These are phyloP conservation scores for Arabidopsis suecica DNA, from an alignment of 345 rosid species.

Conservation along the genomic window DNA sequence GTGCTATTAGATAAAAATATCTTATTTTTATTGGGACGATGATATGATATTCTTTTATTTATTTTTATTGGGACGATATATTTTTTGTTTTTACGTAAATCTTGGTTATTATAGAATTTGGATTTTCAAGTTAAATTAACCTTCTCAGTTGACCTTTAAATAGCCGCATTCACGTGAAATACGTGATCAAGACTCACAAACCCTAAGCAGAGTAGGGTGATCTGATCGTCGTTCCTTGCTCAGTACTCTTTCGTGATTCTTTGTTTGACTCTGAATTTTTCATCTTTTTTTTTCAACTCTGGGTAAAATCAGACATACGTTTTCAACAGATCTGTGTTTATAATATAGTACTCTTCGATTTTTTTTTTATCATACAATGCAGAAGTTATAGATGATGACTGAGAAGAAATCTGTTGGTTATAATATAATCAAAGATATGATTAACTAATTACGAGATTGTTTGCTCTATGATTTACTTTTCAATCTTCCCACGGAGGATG, in stretches of 20 bases:
- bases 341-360: no score
- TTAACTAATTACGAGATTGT: conserved; percentile 16
- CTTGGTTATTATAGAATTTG: no score
- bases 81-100: no score
- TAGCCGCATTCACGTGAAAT: neutral
- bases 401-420: neutral
- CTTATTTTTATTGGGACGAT: no score
- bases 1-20: no score
- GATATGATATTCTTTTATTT: no score
- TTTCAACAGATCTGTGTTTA: no score
- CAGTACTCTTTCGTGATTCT: neutral
- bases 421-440: neutral
- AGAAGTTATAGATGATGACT: neutral
- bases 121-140: no score
- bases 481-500: conserved; percentile 12
- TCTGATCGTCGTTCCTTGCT: neutral
- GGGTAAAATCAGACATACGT: no score
- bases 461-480: conserved; percentile 10
- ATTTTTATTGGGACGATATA: no score
- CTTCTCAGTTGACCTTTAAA: neutral
- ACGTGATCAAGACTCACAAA: neutral
- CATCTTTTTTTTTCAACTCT: no score
- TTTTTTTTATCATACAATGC: neutral
- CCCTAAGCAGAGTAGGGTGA: neutral
- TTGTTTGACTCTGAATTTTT: neutral